Evolutionary conservation across 192 early-diverging fungal genomes (phyloP).

Genomic region (Physocladia obscura): DNA sequence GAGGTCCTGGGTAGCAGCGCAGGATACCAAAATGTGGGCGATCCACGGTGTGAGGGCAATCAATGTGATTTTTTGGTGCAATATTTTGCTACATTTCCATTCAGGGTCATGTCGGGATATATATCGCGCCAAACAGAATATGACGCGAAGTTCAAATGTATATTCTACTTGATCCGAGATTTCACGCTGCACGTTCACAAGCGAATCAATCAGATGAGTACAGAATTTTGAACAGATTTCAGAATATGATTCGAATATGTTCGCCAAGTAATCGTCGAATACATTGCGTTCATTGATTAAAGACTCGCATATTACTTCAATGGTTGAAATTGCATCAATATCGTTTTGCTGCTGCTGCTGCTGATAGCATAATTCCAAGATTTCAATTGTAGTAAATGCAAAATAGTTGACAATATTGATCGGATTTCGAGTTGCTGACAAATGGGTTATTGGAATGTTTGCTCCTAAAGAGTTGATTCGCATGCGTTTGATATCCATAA

Average conservation of each 20-base stretch:
- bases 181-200: neutral
- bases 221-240: conserved; percentile 3
- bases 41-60: neutral
- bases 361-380: too few species aligned
- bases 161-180: neutral
- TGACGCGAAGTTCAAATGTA: neutral
- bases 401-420: too few species aligned
- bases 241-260: neutral
- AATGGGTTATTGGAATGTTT: too few species aligned
- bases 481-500: too few species aligned
- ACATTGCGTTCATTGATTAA: too few species aligned
- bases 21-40: neutral
- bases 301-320: too few species aligned
- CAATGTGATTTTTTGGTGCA: neutral
- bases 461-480: too few species aligned
- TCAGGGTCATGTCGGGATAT: neutral
- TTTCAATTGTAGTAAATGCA: too few species aligned
- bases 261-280: neutral
- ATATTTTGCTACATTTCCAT: neutral
- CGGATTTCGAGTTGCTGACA: too few species aligned
- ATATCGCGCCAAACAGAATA: neutral
- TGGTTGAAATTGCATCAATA: too few species aligned
- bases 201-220: neutral
- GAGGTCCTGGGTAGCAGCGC: neutral
- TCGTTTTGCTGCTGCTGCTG: too few species aligned